Evolutionary conservation across 129 eudicot species (phyloP), one percentile per base, ranked within the genome.

Genomic region (Escallonia herrerae): DNA sequence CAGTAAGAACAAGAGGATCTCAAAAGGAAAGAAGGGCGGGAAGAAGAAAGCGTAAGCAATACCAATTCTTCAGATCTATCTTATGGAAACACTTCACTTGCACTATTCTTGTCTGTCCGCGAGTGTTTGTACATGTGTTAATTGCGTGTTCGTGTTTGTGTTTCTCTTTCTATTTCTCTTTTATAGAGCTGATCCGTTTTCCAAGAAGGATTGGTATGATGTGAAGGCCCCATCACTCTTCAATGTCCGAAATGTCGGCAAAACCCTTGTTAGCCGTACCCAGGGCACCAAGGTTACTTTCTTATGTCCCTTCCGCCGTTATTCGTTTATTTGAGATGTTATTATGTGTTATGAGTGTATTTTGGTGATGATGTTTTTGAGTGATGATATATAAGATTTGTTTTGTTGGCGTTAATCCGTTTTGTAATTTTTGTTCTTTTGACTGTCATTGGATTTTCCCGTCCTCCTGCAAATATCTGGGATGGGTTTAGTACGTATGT

Each of bases 191-290:
- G n/a, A n/a, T n/a, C n/a, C n/a, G n/a, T n/a, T n/a, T n/a, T n/a
- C 81, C 2, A 82, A 82, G 76, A 82, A 82, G 79, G 87, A 82
- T 42, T 78, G 83, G 83, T 82, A 82, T 59, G 83, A 78, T 75
- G 61, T 82, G 66, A 82, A 82, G 61, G 87, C 83, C n/a, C 83
- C 84, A 0, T 78, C 87, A 7, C 22, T 78, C 3, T 82, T 82
- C 60, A 59, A 15, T n/a, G 48, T 48, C 5, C 63, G 76, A 15
- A 67, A 78, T 64, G 79, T 82, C 46, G 83, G 87, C 47, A 82
- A 82, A 71, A 82, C 87, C 39, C 83, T 82, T 3, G 83, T 82
- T 37, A 65, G 78, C 43, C 76, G 87, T 67, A 82, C 87, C 3
- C 87, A 82, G 81, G 87, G 87, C 66, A 78, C 86, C 38, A 81